Conservation (phyloP, 2,329 filamentous ascomycete species). For the Coleophoma eucalyptorum region DNA sequence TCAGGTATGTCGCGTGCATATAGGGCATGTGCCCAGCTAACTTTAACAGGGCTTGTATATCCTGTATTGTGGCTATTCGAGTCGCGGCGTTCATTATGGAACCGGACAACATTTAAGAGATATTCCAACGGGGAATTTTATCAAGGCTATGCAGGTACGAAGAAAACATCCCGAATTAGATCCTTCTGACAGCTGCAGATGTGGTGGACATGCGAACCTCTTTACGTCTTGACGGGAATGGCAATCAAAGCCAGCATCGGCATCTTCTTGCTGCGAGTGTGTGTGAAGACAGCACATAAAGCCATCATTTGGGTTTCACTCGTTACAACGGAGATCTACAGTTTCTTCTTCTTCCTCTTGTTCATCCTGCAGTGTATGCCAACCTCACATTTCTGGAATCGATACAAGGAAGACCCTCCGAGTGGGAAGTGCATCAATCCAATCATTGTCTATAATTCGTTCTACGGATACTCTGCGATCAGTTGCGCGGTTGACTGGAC, state of each 20-base stretch:
- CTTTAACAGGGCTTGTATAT: neutral
- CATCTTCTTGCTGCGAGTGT: neutral
- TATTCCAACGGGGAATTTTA: neutral
- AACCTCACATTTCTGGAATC: slow-evolving; percentile 44
- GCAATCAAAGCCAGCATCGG: neutral
- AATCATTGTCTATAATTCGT: slow-evolving; percentile 35
- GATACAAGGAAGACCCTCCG: slow-evolving; percentile 23
- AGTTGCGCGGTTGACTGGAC: slow-evolving; percentile 43
- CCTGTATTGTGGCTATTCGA: neutral
- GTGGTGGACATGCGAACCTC: neutral
- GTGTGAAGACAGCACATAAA: neutral
- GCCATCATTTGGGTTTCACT: slow-evolving; percentile 33
- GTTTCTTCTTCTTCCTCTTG: slow-evolving; percentile 39
- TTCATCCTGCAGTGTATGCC: slow-evolving; percentile 47
- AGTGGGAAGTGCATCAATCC: slow-evolving; percentile 36
- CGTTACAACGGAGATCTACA: slow-evolving; percentile 29
- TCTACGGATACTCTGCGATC: slow-evolving; percentile 42
- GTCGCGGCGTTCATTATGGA: neutral
- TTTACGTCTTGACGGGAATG: neutral
- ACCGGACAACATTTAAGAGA: neutral
- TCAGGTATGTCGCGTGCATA: neutral
- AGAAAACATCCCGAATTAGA: neutral
- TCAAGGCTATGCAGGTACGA: neutral
- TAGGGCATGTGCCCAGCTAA: neutral
- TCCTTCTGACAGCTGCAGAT: neutral